These are phyloP conservation scores for Cladosporium sp. DNA, from an alignment of 2,329 filamentous ascomycete genomes.

Conservation along the genomic window DNA sequence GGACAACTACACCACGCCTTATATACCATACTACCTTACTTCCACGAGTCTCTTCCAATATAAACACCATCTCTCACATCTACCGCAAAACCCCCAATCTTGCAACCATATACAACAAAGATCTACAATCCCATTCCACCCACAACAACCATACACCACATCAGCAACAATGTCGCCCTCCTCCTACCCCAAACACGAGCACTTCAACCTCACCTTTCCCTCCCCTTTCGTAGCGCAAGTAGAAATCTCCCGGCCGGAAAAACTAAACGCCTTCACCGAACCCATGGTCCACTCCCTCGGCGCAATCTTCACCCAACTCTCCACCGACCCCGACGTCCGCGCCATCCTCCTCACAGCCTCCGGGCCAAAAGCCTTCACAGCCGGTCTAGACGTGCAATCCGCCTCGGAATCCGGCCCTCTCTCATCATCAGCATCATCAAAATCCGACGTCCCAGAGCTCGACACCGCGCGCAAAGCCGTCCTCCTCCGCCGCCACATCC, in stretches of 20 bases:
- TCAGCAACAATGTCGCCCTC: conserved; percentile 5
- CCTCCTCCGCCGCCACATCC: conserved; percentile 60
- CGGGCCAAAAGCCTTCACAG: conserved; percentile 77
- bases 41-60: neutral
- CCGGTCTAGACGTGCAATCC: conserved; percentile 69
- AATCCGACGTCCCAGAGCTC: neutral
- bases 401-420: conserved; percentile 16
- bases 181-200: conserved; percentile 46
- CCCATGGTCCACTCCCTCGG: conserved; percentile 82
- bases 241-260: conserved; percentile 80
- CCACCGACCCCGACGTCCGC: conserved; percentile 66
- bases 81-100: neutral
- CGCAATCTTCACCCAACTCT: conserved; percentile 66
- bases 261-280: conserved; percentile 83
- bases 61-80: neutral
- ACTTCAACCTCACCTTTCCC: conserved; percentile 72
- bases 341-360: conserved; percentile 74
- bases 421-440: neutral
- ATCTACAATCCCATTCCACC: neutral
- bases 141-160: neutral
- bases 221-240: conserved; percentile 75
- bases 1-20: neutral
- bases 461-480: conserved; percentile 28
- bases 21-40: too few species aligned
- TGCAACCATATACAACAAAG: neutral